A percentile compares a stretch with the other conserved stretches of the same genome.
phyloP scores from a whole-genome alignment of 768 basidiomycete species.

The Heimioporus sp. region DNA sequence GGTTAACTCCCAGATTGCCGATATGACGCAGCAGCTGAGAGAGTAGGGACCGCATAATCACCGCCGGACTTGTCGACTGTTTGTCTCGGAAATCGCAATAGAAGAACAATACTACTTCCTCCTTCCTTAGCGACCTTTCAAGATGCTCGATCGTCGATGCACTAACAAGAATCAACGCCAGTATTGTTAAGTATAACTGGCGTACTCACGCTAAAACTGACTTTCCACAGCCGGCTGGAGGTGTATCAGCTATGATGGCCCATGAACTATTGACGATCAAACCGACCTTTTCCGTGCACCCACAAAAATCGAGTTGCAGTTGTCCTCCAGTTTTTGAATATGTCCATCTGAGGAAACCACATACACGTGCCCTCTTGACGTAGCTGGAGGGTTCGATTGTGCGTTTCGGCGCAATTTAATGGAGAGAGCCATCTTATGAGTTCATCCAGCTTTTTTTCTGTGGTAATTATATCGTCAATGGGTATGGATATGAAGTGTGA shows the following conservation, averaged over 20 bases:
- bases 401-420: neutral
- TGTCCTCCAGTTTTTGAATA: neutral
- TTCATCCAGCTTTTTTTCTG: slow-evolving; percentile 1
- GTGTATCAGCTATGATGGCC: neutral
- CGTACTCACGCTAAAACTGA: neutral
- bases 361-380: slow-evolving; percentile 1
- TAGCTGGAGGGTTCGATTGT: neutral
- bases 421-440: neutral
- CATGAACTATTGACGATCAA: neutral
- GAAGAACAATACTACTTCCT: slow-evolving; percentile 1
- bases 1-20: neutral
- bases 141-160: slow-evolving; percentile 3
- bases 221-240: slow-evolving; percentile 2
- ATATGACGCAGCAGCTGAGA: neutral
- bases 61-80: neutral
- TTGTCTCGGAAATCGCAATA: slow-evolving; percentile 5
- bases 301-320: neutral
- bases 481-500: too few species aligned
- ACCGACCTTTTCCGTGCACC: slow-evolving; percentile 1
- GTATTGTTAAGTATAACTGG: neutral
- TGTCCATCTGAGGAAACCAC: neutral
- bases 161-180: neutral
- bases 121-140: neutral
- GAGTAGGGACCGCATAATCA: slow-evolving; percentile 3
- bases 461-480: neutral